Conservation (phyloP, 768 basidiomycete species). For the Chalciporus piperatus region DNA sequence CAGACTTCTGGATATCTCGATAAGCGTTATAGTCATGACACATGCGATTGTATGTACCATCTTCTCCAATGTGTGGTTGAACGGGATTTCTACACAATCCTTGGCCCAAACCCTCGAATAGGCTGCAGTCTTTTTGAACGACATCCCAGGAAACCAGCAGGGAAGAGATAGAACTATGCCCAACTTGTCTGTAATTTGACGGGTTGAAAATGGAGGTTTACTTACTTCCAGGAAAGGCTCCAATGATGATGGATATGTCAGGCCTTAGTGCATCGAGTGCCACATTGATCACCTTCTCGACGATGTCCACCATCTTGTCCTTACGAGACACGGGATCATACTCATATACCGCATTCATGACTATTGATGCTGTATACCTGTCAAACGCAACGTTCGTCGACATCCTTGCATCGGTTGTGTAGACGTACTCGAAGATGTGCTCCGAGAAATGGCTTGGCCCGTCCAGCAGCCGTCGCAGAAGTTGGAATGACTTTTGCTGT, state of each 20-base stretch:
- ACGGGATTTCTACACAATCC: slow-evolving; percentile 11
- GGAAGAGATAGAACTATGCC: slow-evolving; percentile 4
- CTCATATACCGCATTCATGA: slow-evolving; percentile 11
- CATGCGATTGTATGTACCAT: background rate
- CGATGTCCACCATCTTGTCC: slow-evolving; percentile 9
- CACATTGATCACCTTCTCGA: slow-evolving; percentile 6
- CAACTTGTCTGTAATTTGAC: background rate
- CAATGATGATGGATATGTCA: slow-evolving; percentile 7
- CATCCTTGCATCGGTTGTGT: too few relatives aligned
- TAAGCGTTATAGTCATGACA: background rate
- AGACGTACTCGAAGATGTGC: slow-evolving; percentile 31
- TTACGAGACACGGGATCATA: slow-evolving; percentile 13
- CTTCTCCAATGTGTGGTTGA: slow-evolving; percentile 5
- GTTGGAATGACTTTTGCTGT: slow-evolving; percentile 24
- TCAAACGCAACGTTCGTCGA: background rate
- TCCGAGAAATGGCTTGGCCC: slow-evolving; percentile 28
- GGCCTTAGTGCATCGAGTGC: slow-evolving; percentile 4
- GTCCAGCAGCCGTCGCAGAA: slow-evolving; percentile 31
- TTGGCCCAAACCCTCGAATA: slow-evolving; percentile 1
- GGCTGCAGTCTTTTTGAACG: slow-evolving; percentile 2
- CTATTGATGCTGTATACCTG: slow-evolving; percentile 12
- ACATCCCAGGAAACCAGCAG: slow-evolving; percentile 15
- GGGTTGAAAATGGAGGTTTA: background rate
- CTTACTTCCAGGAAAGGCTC: slow-evolving; percentile 14
- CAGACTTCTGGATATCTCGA: slow-evolving; percentile 2